Conservation (phyloP, 2,329 filamentous ascomycete genomes). For the Ophioceras dolichostomum region DNA sequence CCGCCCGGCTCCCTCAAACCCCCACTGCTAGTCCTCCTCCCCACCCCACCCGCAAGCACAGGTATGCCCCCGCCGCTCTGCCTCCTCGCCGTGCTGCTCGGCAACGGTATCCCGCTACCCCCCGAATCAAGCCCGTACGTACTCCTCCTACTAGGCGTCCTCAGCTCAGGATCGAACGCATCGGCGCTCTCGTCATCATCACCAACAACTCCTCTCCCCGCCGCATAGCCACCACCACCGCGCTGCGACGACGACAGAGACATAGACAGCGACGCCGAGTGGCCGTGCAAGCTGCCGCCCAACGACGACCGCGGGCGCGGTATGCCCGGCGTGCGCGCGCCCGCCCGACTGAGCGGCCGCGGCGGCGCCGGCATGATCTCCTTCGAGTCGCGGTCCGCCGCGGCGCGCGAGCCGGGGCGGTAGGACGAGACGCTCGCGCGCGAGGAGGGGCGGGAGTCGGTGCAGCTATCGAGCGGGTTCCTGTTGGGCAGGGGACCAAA, state of each 20-base stretch:
- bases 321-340: constrained; percentile 60
- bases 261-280: too few relatives aligned
- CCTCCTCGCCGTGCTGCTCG: constrained; percentile 23
- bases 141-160: constrained; percentile 42
- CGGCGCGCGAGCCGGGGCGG: constrained; percentile 39
- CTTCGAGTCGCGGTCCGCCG: constrained; percentile 16
- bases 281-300: constrained; percentile 47
- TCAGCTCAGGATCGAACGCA: constrained; percentile 26
- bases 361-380: constrained; percentile 37
- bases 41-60: constrained; percentile 4
- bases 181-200: too few relatives aligned
- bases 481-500: constrained; percentile 50
- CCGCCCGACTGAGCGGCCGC: constrained; percentile 49
- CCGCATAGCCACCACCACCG: too few relatives aligned
- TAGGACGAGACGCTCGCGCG: constrained; percentile 51
- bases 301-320: constrained; percentile 58
- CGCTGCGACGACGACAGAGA: too few relatives aligned
- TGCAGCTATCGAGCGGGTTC: constrained; percentile 28
- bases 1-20: constrained; percentile 10
- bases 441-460: constrained; percentile 58
- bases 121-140: constrained; percentile 34
- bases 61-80: constrained; percentile 13
- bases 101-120: constrained; percentile 33
- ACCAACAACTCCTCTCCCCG: too few relatives aligned
- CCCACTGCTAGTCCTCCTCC: constrained; percentile 27